phyloP scores from a whole-genome alignment of 2,329 filamentous ascomycete genomes.

The Pseudocercospora ulei region DNA sequence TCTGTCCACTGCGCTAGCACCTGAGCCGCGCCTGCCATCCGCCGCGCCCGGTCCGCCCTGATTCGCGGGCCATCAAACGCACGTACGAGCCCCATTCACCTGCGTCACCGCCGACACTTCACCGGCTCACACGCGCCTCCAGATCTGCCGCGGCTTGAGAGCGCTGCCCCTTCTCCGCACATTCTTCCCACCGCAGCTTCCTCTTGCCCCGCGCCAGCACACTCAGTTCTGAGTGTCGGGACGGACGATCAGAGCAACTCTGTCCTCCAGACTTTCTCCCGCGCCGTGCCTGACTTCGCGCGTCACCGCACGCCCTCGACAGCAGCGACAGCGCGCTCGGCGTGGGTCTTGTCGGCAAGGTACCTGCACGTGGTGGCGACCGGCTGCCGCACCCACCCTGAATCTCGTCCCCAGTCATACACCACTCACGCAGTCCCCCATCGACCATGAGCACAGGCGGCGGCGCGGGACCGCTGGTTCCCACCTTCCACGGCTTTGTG shows the following conservation, averaged over 20 bases:
- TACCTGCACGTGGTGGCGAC: not conserved
- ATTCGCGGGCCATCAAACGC: constrained; percentile 6
- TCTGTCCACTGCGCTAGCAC: constrained; percentile 15
- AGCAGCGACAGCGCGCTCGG: constrained; percentile 1
- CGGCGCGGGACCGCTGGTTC: constrained; percentile 35
- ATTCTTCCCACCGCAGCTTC: constrained; percentile 10
- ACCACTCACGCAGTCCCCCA: constrained; percentile 3
- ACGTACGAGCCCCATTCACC: constrained; percentile 3
- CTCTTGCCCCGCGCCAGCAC: constrained; percentile 11
- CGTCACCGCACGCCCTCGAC: not conserved
- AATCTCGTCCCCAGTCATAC: constrained; percentile 4
- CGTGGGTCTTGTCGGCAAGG: too few relatives aligned
- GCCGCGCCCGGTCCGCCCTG: not conserved
- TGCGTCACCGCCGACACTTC: not conserved
- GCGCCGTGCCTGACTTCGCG: not conserved
- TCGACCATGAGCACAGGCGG: constrained; percentile 32
- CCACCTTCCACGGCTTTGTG: constrained; percentile 36
- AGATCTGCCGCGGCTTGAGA: constrained; percentile 8
- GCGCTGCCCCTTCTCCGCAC: constrained; percentile 6
- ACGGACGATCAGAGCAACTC: constrained; percentile 3
- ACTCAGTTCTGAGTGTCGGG: constrained; percentile 13
- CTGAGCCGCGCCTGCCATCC: constrained; percentile 8
- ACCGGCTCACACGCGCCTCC: constrained; percentile 9
- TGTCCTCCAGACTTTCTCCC: not conserved
- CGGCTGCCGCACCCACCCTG: constrained; percentile 3